Conservation (phyloP, 2,329 filamentous ascomycete genomes). For the Claviceps sorghi region DNA sequence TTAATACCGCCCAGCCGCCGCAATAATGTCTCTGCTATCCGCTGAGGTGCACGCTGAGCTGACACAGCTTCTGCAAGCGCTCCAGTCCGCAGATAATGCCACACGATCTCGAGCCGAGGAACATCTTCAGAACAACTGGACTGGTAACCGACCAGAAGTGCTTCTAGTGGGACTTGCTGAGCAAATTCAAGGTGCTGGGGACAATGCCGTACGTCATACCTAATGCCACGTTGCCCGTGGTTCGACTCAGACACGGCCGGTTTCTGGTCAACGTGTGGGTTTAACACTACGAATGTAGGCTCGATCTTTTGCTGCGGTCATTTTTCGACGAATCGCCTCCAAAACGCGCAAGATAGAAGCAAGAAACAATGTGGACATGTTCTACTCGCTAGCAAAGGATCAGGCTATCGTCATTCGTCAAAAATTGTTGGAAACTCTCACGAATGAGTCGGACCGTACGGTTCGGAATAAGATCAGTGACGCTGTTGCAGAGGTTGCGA, state of each 20-base stretch:
- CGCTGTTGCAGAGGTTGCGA: slow-evolving; percentile 87
- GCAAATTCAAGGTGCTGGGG: slow-evolving; percentile 67
- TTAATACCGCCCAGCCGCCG: slow-evolving; percentile 11
- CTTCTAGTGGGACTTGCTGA: slow-evolving; percentile 89
- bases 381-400: slow-evolving; percentile 60
- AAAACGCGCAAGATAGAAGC: slow-evolving; percentile 67
- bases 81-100: slow-evolving; percentile 80
- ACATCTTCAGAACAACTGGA: slow-evolving; percentile 83
- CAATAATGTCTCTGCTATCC: slow-evolving; percentile 63
- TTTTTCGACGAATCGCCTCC: slow-evolving; percentile 86
- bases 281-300: slow-evolving; percentile 36
- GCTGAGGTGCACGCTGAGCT: slow-evolving; percentile 75
- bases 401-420: slow-evolving; percentile 67
- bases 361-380: slow-evolving; percentile 66
- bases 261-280: not conserved
- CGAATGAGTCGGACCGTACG: slow-evolving; percentile 53
- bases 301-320: slow-evolving; percentile 80
- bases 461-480: slow-evolving; percentile 94
- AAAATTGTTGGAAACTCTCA: slow-evolving; percentile 67
- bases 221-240: not conserved
- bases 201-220: slow-evolving; percentile 44
- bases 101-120: slow-evolving; percentile 79
- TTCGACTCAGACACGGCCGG: not conserved
- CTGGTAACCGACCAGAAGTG: slow-evolving; percentile 63
- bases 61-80: slow-evolving; percentile 68